A percentile compares a stretch with the other conserved stretches of the same genome.
Evolutionary conservation across 1,139 yeast species (phyloP).

Genomic region (Magnusiomyces sp.): DNA sequence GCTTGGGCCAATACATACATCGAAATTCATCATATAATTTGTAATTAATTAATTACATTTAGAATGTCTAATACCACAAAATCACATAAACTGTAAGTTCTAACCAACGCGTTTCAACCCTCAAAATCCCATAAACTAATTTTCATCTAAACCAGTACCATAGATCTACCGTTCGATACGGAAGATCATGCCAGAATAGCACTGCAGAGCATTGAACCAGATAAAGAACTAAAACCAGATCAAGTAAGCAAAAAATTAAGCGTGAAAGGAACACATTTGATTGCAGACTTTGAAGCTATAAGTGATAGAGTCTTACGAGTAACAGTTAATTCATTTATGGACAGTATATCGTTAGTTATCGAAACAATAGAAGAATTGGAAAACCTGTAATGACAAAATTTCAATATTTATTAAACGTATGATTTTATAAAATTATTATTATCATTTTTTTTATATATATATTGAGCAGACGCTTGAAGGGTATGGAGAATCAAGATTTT

Average conservation of each 20-base stretch:
- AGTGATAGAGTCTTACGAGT: conserved; percentile 61
- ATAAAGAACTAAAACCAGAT: conserved; percentile 63
- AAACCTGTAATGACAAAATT: background rate
- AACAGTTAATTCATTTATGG: conserved; percentile 59
- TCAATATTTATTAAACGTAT: background rate
- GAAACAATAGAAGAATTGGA: conserved; percentile 62
- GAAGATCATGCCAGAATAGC: conserved; percentile 58
- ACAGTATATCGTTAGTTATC: conserved; percentile 51
- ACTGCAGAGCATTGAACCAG: conserved; percentile 51
- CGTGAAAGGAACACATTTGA: conserved; percentile 28
- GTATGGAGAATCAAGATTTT: too few relatives aligned
- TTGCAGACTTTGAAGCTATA: conserved; percentile 43
- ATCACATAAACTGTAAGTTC: too few relatives aligned
- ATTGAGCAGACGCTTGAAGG: too few relatives aligned
- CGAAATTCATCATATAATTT: too few relatives aligned
- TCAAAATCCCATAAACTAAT: too few relatives aligned
- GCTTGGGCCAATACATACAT: too few relatives aligned
- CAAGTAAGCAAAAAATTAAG: conserved; percentile 24
- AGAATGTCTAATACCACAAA: too few relatives aligned
- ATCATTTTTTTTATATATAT: too few relatives aligned
- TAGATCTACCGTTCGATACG: conserved; percentile 53
- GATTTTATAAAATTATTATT: too few relatives aligned
- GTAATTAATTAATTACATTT: too few relatives aligned
- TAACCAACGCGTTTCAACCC: too few relatives aligned
- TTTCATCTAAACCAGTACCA: background rate